phyloP scores from a whole-genome alignment of 116 monocot genomes.

The Cymodocea nodosa region DNA sequence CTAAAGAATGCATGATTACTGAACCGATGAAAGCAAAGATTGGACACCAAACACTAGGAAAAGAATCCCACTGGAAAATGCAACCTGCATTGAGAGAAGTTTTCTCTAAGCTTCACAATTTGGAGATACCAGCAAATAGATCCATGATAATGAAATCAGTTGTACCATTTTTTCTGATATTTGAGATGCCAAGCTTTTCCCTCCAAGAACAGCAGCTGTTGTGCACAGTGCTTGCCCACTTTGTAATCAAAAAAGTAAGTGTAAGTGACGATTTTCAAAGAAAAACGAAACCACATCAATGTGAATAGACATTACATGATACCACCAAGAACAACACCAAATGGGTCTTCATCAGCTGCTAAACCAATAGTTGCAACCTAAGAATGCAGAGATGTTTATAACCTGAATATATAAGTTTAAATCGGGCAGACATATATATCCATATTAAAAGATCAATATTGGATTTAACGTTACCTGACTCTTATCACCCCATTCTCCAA shows the following conservation, averaged over 20 bases:
- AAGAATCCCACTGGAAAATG: conserved; percentile 63
- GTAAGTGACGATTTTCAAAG: not conserved
- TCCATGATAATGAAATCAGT: not conserved
- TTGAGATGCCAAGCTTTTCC: conserved; percentile 92
- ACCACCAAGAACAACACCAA: conserved; percentile 91
- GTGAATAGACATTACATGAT: conserved; percentile 42
- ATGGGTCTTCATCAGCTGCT: conserved; percentile 72
- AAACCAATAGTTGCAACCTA: conserved; percentile 97
- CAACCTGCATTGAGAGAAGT: conserved; percentile 27
- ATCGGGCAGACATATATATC: not conserved
- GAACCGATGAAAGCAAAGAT: conserved; percentile 35
- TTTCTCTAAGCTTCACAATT: too few species aligned
- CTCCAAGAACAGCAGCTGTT: conserved; percentile 83
- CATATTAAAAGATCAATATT: not conserved
- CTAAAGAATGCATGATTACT: conserved; percentile 2
- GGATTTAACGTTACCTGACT: conserved; percentile 55
- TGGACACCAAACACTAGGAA: conserved; percentile 66
- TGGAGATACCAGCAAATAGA: not conserved
- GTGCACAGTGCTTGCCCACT: conserved; percentile 90
- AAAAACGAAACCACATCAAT: not conserved
- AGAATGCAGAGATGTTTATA: conserved; percentile 3
- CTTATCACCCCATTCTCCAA: conserved; percentile 98
- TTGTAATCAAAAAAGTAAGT: conserved; percentile 6
- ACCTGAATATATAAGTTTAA: not conserved
- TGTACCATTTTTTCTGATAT: conserved; percentile 93